These are phyloP conservation scores for Ophioceras dolichostomum DNA, from an alignment of 2,329 filamentous ascomycete genomes.

Conservation along the genomic window DNA sequence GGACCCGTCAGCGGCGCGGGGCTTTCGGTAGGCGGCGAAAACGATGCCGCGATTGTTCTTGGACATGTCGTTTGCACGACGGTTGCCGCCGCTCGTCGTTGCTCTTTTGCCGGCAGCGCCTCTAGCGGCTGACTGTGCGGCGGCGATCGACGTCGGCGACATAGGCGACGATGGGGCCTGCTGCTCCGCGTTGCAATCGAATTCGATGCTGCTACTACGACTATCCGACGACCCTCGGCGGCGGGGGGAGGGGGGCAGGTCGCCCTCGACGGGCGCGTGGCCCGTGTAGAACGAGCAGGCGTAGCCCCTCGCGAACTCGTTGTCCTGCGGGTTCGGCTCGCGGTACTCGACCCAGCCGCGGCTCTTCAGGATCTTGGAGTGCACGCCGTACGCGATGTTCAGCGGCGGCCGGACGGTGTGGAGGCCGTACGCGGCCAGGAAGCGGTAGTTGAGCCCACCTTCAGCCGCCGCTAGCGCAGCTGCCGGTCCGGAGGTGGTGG, in stretches of 20 bases:
- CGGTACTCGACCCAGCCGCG: conserved; percentile 41
- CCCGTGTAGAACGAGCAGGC: conserved; percentile 40
- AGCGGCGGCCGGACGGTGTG: conserved; percentile 38
- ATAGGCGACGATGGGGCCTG: conserved; percentile 10
- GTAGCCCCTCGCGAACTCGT: conserved; percentile 39
- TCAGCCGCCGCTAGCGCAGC: background rate
- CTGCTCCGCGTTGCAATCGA: conserved; percentile 5
- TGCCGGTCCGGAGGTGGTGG: background rate
- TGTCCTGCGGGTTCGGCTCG: conserved; percentile 23
- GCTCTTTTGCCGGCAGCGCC: conserved; percentile 7
- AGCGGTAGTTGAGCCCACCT: conserved; percentile 14
- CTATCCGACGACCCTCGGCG: background rate
- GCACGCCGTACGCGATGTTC: conserved; percentile 35
- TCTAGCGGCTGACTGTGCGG: conserved; percentile 1
- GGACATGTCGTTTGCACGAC: background rate
- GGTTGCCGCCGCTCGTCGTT: conserved; percentile 7
- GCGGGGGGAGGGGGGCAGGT: background rate
- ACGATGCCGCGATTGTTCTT: conserved; percentile 37
- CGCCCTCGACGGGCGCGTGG: conserved; percentile 8
- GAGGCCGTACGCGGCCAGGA: conserved; percentile 43
- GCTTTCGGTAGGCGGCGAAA: conserved; percentile 42
- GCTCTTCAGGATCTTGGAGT: conserved; percentile 34
- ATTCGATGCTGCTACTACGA: background rate
- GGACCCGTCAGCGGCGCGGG: conserved; percentile 21
- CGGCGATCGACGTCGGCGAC: conserved; percentile 13